Base-by-base conservation (phyloP, 768 basidiomycete genomes). In the Gyrodon lividus region DNA sequence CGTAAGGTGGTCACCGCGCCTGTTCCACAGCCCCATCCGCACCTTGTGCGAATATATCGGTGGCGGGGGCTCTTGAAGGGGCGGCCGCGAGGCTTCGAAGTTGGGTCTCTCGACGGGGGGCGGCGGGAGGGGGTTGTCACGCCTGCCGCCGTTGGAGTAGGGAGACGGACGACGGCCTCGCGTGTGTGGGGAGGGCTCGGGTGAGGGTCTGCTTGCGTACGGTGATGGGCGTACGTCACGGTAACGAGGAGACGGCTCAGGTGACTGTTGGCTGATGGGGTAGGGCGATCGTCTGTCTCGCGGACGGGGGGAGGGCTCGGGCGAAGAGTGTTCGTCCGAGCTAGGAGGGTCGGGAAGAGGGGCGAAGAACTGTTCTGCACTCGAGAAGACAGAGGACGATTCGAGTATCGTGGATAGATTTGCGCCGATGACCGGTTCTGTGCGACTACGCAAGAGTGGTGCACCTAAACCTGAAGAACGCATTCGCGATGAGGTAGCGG, bases 1-100 rank as follows among this genome's bases (percentile, higher is more conserved):
- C 19, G 83, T 85, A 44, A 86, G 74, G 57, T 87, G 80, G 62
- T 90, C 88, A 0, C 88, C 88, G 2, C 87, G 80, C n/a, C 77
- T 62, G 57, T 90, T 90, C 88, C 88, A 90, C 57, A 72, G 81
- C 1, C 87, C 88, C 30, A 68, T 68, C 17, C 86, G 83, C 8
- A 73, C 46, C 51, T 74, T 70, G 53, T 54, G 60, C 28, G 68
- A 46, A 48, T 68, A 64, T 19, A 50, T 50, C 16, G 65, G 53
- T 12, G 71, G 72, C 40, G 68, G 62, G 7, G 65, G 59, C 31
- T 63, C 65, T 40, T 70, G 69, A 0, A 37, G 46, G 0, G 65
- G 69, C 19, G 63, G 61, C 6, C 63, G 54, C 4, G 71, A 63
- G 8, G 57, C 55, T n/a, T 67, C 69, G 0, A 43, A 45, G 33